Percentiles rank a stretch among this genome's conserved stretches.
Conservation (phyloP, 2,329 filamentous ascomycete genomes). For the Ceratocystis colombiana region DNA sequence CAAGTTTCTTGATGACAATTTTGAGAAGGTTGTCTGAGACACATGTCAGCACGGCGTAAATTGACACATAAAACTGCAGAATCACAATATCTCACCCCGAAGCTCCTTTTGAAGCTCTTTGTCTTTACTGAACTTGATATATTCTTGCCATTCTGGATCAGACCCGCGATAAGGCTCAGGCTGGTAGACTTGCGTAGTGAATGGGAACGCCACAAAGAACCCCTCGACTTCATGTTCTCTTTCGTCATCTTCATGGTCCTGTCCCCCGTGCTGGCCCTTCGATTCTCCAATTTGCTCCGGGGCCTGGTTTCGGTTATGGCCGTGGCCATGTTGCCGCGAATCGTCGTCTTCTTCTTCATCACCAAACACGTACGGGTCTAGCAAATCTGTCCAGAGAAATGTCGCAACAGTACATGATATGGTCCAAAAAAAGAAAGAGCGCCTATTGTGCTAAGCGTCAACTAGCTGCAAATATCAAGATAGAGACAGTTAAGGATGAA, state of each 20-base stretch:
- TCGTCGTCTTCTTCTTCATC: constrained; percentile 21
- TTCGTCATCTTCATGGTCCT: constrained; percentile 30
- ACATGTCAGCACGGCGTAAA: constrained; percentile 6
- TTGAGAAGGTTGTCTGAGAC: constrained; percentile 16
- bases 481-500: neutral
- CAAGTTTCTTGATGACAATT: constrained; percentile 22
- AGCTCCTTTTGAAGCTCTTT: constrained; percentile 39
- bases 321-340: neutral
- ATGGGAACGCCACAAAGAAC: constrained; percentile 53
- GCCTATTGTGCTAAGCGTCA: constrained; percentile 12
- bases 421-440: constrained; percentile 15
- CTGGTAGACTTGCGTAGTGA: constrained; percentile 42
- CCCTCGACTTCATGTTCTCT: constrained; percentile 38
- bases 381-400: constrained; percentile 21
- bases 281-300: constrained; percentile 32
- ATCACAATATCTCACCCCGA: constrained; percentile 30
- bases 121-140: constrained; percentile 49
- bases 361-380: constrained; percentile 23
- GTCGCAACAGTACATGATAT: constrained; percentile 7
- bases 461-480: neutral
- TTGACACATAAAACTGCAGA: neutral
- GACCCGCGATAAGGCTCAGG: constrained; percentile 43
- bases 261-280: constrained; percentile 36
- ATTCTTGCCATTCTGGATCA: constrained; percentile 55
- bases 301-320: neutral